phyloP scores from a whole-genome alignment of 306 rosid species.

The Malus sylvestris region DNA sequence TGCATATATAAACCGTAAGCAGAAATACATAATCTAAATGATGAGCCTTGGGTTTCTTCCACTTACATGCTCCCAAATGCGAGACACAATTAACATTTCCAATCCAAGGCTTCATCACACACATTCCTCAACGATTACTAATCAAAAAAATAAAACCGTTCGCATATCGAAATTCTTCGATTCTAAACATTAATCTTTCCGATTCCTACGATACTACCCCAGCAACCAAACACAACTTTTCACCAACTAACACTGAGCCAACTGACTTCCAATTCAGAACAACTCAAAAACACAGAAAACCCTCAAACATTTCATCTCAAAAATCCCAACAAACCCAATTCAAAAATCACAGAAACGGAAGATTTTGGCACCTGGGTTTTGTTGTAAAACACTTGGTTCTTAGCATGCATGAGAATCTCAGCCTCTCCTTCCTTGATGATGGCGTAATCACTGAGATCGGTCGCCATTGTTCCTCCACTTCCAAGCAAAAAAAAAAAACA shows the following conservation, averaged over 20 bases:
- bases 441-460: conserved; percentile 57
- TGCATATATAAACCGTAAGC: no score
- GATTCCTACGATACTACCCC: not conserved
- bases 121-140: not conserved
- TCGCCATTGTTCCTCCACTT: conserved; percentile 42
- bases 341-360: conserved; percentile 7
- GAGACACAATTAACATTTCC: not conserved
- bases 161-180: not conserved
- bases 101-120: not conserved
- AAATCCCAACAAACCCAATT: conserved; percentile 4
- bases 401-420: conserved; percentile 91
- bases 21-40: not conserved
- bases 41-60: not conserved
- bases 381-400: conserved; percentile 84
- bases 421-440: conserved; percentile 96
- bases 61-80: not conserved
- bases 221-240: not conserved
- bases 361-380: conserved; percentile 70
- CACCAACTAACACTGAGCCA: not conserved
- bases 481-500: conserved; percentile 21
- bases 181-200: not conserved
- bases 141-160: not conserved
- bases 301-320: not conserved
- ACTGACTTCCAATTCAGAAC: not conserved
- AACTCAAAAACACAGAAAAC: not conserved